Percentiles rank a stretch among this genome's conserved stretches.
Evolutionary conservation across 768 basidiomycete species (phyloP).

Genomic region (Phallus indusiatus): DNA sequence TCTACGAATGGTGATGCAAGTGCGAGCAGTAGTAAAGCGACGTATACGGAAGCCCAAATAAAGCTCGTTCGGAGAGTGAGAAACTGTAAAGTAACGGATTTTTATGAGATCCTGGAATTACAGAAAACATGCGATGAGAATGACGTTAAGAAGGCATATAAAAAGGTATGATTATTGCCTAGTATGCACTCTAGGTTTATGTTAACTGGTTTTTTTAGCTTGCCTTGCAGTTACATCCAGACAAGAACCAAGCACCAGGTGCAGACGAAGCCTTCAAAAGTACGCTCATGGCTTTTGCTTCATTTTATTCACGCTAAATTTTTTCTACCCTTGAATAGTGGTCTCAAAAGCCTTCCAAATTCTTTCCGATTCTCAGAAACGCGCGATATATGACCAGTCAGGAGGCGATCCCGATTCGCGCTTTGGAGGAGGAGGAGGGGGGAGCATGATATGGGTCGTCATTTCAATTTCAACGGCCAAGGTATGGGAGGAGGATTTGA

Average conservation of each 20-base stretch:
- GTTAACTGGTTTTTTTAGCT: constrained; percentile 29
- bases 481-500: constrained; percentile 41
- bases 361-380: constrained; percentile 77
- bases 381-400: constrained; percentile 74
- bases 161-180: constrained; percentile 52
- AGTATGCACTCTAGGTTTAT: no score
- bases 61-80: constrained; percentile 80
- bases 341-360: constrained; percentile 97
- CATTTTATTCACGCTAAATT: neutral
- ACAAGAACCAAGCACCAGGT: constrained; percentile 95
- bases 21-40: constrained; percentile 53
- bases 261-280: constrained; percentile 98
- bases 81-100: constrained; percentile 78
- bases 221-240: constrained; percentile 82
- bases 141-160: constrained; percentile 90
- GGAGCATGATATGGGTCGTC: constrained; percentile 32
- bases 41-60: constrained; percentile 78
- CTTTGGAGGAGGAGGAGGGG: constrained; percentile 58
- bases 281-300: constrained; percentile 29
- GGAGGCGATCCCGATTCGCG: constrained; percentile 87
- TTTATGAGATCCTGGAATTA: constrained; percentile 84
- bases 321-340: constrained; percentile 41
- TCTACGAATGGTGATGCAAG: constrained; percentile 6
- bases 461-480: constrained; percentile 33
- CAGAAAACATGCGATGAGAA: constrained; percentile 74